Evolutionary conservation across 2,329 filamentous ascomycete species (phyloP).

Genomic region (Cucurbitaria berberidis): DNA sequence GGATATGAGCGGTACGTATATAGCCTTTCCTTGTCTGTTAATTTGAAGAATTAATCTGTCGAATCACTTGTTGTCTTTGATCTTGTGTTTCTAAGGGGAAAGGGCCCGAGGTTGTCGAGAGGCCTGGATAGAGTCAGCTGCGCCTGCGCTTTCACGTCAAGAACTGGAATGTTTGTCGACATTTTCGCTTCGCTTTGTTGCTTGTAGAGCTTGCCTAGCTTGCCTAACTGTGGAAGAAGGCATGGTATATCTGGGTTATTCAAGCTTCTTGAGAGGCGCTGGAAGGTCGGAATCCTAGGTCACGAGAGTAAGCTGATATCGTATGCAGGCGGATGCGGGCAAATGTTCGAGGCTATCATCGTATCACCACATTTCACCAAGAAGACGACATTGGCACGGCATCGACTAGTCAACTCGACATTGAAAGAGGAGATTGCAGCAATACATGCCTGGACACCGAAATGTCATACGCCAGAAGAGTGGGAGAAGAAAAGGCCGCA

Average conservation of each 20-base stretch:
- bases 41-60: background rate
- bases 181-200: background rate
- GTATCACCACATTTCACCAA: slow-evolving; percentile 61
- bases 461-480: slow-evolving; percentile 90
- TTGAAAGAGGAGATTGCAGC: slow-evolving; percentile 86
- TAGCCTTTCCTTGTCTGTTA: background rate
- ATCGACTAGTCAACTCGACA: slow-evolving; percentile 82
- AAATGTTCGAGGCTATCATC: slow-evolving; percentile 73
- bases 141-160: background rate
- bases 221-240: background rate
- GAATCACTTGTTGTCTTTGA: background rate
- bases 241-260: background rate
- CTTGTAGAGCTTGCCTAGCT: background rate
- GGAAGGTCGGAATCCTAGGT: background rate
- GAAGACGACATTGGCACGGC: slow-evolving; percentile 76
- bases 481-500: slow-evolving; percentile 71
- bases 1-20: slow-evolving; percentile 81
- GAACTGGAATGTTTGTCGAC: background rate
- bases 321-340: slow-evolving; percentile 68
- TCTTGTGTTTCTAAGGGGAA: background rate
- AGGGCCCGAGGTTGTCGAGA: background rate
- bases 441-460: slow-evolving; percentile 95
- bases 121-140: background rate
- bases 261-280: background rate
- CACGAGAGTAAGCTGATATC: slow-evolving; percentile 18